phyloP scores from a whole-genome alignment of 2,329 filamentous ascomycete genomes.

The Periconia sp. region DNA sequence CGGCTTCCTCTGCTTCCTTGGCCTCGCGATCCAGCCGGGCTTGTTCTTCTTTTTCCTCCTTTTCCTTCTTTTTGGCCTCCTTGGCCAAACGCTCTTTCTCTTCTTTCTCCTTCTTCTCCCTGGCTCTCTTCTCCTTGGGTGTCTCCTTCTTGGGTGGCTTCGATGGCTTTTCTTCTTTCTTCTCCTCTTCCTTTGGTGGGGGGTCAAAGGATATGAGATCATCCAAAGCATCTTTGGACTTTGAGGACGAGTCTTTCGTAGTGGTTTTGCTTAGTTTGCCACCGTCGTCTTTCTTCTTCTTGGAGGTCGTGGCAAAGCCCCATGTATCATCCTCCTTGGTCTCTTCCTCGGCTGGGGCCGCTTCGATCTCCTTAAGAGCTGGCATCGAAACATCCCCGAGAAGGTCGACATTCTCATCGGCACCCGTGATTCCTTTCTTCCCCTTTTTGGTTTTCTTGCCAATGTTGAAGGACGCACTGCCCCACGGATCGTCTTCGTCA shows the following conservation, averaged over 20 bases:
- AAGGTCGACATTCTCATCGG: conserved; percentile 51
- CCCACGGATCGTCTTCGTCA: conserved; percentile 45
- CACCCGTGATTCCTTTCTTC: conserved; percentile 54
- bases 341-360: conserved; percentile 41
- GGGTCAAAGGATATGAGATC: conserved; percentile 38
- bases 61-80: conserved; percentile 20
- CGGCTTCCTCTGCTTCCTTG: conserved; percentile 27
- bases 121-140: conserved; percentile 28
- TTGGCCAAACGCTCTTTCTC: conserved; percentile 15
- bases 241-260: conserved; percentile 29
- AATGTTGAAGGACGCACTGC: conserved; percentile 40
- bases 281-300: conserved; percentile 37
- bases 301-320: conserved; percentile 20
- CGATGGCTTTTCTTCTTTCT: conserved; percentile 39
- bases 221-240: conserved; percentile 35
- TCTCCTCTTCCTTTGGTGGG: conserved; percentile 31
- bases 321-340: conserved; percentile 44
- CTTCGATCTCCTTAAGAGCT: conserved; percentile 58
- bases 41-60: conserved; percentile 40
- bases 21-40: conserved; percentile 20
- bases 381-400: conserved; percentile 30
- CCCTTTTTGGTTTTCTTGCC: conserved; percentile 59
- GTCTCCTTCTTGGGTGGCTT: conserved; percentile 20
- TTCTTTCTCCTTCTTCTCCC: conserved; percentile 31
- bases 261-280: conserved; percentile 31